These are phyloP conservation scores for Aphelidium insulamus DNA, from an alignment of 371 early-diverging fungal species.

Conservation along the genomic window DNA sequence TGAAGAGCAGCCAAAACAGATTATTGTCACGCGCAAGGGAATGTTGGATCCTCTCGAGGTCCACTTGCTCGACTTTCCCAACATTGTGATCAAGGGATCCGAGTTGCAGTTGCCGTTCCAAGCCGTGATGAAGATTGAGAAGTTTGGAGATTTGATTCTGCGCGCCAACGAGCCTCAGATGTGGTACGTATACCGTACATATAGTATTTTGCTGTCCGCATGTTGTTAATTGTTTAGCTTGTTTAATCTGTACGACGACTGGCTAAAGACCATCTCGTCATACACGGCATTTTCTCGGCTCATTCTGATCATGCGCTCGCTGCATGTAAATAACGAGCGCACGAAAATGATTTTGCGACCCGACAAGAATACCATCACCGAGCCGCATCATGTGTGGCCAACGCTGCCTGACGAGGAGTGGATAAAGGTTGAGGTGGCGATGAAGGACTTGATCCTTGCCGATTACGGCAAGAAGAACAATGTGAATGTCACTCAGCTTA, in stretches of 20 bases:
- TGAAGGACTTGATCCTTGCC: conserved; percentile 93
- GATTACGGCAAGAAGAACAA: conserved; percentile 98
- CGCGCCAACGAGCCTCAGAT: conserved; percentile 95
- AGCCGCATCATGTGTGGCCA: conserved; percentile 95
- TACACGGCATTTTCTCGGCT: conserved; percentile 97
- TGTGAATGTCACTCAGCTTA: conserved; percentile 87
- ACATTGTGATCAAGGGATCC: conserved; percentile 91
- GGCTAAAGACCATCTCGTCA: conserved; percentile 76
- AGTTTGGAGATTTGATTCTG: conserved; percentile 91
- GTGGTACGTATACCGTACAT: conserved; percentile 14
- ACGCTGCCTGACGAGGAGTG: conserved; percentile 88
- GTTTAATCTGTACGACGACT: conserved; percentile 83
- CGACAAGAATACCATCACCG: conserved; percentile 75
- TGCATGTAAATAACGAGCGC: conserved; percentile 88
- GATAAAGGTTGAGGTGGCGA: conserved; percentile 83
- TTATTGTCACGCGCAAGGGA: conserved; percentile 95
- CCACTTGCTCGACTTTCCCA: conserved; percentile 85
- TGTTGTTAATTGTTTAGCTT: conserved; percentile 15
- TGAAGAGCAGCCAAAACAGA: conserved; percentile 96
- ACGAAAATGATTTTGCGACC: conserved; percentile 86
- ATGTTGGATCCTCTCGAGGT: conserved; percentile 98
- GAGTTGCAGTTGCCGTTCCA: conserved; percentile 94
- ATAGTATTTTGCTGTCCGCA: neutral
- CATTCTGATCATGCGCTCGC: conserved; percentile 82
- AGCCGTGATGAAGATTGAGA: conserved; percentile 89